Percentiles rank a stretch among this genome's conserved stretches.
Evolutionary conservation across 2,329 filamentous ascomycete species (phyloP).

Genomic region (Scedosporium apiospermum): DNA sequence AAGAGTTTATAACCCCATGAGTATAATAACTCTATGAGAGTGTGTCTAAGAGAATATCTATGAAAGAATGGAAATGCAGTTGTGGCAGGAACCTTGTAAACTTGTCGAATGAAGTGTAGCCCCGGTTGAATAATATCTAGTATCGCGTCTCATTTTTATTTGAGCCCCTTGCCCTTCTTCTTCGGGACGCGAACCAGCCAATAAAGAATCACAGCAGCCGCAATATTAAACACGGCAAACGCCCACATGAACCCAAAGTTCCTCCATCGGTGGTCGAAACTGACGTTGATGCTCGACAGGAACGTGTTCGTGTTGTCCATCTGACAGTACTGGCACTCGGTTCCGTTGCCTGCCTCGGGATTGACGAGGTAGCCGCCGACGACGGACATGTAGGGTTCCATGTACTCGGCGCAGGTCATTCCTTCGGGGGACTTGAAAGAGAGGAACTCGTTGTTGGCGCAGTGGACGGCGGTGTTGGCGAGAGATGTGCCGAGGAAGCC

Average conservation of each 20-base stretch:
- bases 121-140: too few species aligned
- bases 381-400: constrained; percentile 33
- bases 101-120: background rate
- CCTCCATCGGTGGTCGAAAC: constrained; percentile 44
- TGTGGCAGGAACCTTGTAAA: background rate
- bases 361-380: constrained; percentile 40
- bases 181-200: constrained; percentile 34
- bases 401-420: constrained; percentile 46
- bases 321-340: constrained; percentile 36
- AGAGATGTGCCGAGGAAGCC: constrained; percentile 56
- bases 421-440: constrained; percentile 46
- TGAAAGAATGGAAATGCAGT: background rate
- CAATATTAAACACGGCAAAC: constrained; percentile 43
- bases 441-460: constrained; percentile 55
- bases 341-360: constrained; percentile 21
- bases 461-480: constrained; percentile 49
- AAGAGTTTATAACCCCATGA: background rate
- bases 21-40: background rate
- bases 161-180: constrained; percentile 7
- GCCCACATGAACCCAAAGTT: constrained; percentile 48
- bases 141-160: background rate
- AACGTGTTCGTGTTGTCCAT: constrained; percentile 29
- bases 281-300: constrained; percentile 29
- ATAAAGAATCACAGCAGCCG: constrained; percentile 39
- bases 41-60: background rate